phyloP scores from a whole-genome alignment of 164 flowering plant species.

The Annona cherimola region DNA sequence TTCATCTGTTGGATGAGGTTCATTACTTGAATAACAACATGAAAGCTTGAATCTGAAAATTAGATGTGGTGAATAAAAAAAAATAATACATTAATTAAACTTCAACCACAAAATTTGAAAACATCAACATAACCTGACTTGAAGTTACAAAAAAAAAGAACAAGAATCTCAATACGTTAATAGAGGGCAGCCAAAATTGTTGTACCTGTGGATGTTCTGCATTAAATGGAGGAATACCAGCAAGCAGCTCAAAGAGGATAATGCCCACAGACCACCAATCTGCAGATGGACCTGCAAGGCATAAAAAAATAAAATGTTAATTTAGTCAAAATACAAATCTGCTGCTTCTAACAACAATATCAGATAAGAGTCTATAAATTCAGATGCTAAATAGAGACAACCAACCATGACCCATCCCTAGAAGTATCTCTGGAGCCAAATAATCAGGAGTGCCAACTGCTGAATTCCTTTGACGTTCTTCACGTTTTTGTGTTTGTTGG shows the following conservation, averaged over 20 bases:
- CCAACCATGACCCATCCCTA: slow-evolving; percentile 98
- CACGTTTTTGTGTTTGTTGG: slow-evolving; percentile 40
- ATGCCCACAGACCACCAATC: slow-evolving; percentile 99
- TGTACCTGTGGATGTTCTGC: slow-evolving; percentile 89
- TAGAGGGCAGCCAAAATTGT: neutral
- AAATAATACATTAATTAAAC: neutral
- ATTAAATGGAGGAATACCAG: slow-evolving; percentile 96
- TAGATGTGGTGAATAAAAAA: too few relatives aligned
- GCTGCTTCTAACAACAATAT: neutral
- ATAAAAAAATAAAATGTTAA: slow-evolving; percentile 8
- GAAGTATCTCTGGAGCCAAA: slow-evolving; percentile 99
- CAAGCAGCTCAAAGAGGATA: slow-evolving; percentile 92
- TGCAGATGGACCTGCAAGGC: slow-evolving; percentile 75
- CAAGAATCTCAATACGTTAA: neutral
- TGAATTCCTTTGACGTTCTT: slow-evolving; percentile 67
- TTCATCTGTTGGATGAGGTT: too few relatives aligned
- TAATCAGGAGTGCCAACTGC: slow-evolving; percentile 99
- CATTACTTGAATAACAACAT: too few relatives aligned
- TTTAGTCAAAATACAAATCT: neutral
- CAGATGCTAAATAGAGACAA: neutral
- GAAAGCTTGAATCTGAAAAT: too few relatives aligned
- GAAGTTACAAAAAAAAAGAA: slow-evolving; percentile 1
- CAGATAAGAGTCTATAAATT: neutral
- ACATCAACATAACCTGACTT: neutral
- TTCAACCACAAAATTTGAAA: neutral